A percentile compares a stretch with the other conserved stretches of the same genome.
Conservation (phyloP, 2,329 filamentous ascomycete genomes). For the Alternaria triticimaculans region DNA sequence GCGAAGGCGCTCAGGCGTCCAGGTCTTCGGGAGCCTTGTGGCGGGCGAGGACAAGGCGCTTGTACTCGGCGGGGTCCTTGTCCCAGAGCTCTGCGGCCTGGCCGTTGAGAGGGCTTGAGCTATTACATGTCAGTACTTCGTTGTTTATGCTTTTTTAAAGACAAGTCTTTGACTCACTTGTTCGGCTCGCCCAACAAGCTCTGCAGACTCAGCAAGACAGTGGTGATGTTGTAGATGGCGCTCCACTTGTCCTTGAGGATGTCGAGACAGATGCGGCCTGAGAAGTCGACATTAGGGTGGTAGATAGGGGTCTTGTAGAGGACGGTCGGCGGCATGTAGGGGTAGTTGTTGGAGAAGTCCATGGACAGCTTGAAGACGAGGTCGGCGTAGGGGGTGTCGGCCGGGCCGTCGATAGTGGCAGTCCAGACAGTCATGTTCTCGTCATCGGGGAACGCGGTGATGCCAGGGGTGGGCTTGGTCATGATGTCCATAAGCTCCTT, state of each 20-base stretch:
- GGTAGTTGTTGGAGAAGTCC: conserved; percentile 89
- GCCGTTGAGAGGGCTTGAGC: conserved; percentile 91
- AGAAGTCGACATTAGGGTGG: conserved; percentile 98
- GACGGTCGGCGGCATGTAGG: conserved; percentile 87
- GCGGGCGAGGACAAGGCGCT: conserved; percentile 71
- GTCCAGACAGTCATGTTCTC: conserved; percentile 87
- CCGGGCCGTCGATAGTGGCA: conserved; percentile 89
- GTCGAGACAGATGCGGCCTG: conserved; percentile 93
- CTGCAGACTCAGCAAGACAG: conserved; percentile 89
- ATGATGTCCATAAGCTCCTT: conserved; percentile 98
- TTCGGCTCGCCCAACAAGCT: conserved; percentile 96
- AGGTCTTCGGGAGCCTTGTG: conserved; percentile 61
- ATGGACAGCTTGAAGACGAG: conserved; percentile 93
- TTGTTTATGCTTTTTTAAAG: not conserved
- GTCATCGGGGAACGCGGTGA: conserved; percentile 93
- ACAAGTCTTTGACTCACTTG: conserved; percentile 70
- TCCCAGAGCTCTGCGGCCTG: conserved; percentile 98
- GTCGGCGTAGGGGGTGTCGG: conserved; percentile 87
- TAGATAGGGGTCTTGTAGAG: conserved; percentile 99
- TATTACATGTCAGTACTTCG: conserved; percentile 49
- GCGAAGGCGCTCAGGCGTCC: conserved; percentile 26
- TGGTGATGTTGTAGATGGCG: conserved; percentile 95
- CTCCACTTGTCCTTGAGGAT: conserved; percentile 99
- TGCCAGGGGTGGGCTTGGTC: conserved; percentile 89
- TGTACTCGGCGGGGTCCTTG: conserved; percentile 83